Conservation (phyloP, 345 rosid species). For the Nasturtium officinale region DNA sequence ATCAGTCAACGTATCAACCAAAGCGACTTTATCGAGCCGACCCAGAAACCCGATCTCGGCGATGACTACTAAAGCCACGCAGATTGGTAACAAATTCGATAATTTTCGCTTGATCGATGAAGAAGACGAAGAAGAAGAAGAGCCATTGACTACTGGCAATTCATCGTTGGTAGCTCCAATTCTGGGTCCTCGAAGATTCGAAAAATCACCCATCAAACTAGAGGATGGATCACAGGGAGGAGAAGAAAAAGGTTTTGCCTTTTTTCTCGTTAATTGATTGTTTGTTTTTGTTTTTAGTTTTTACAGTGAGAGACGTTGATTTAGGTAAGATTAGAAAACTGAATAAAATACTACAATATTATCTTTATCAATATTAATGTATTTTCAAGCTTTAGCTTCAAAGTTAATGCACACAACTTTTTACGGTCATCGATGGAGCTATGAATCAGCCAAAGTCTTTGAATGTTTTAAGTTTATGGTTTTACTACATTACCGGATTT, state of each 20-base stretch:
- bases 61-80: conserved; percentile 67
- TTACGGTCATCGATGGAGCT: neutral
- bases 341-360: neutral
- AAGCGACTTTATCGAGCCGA: conserved; percentile 68
- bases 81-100: conserved; percentile 61
- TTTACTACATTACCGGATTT: too few relatives aligned
- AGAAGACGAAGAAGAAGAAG: conserved; percentile 30
- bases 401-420: conserved; percentile 15
- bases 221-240: conserved; percentile 11
- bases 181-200: conserved; percentile 67
- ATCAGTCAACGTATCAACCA: conserved; percentile 75
- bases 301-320: neutral
- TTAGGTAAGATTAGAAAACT: neutral
- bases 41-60: conserved; percentile 83
- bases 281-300: conserved; percentile 9
- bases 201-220: conserved; percentile 53
- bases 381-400: conserved; percentile 15
- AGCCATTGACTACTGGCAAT: conserved; percentile 39
- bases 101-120: conserved; percentile 54
- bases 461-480: too few relatives aligned
- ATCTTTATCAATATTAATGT: neutral
- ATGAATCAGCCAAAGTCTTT: neutral
- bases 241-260: neutral
- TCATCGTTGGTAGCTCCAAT: conserved; percentile 45
- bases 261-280: neutral